Evolutionary conservation across 2,329 filamentous ascomycete species (phyloP).

Genomic region (Aspergillus spinulosporus): DNA sequence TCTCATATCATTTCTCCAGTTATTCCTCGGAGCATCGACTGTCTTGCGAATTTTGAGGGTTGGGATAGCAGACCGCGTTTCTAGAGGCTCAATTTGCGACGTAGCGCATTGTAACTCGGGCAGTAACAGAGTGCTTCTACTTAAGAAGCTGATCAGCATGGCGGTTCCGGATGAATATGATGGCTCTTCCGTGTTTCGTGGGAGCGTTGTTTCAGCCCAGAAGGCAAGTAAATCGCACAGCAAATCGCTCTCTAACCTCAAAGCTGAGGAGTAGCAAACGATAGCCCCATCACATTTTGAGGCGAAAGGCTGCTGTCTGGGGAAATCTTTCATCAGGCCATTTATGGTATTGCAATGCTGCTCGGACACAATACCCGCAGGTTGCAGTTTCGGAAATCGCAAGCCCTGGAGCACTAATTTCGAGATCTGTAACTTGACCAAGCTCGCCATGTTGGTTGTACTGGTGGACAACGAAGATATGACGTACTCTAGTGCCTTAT

Average conservation of each 20-base stretch:
- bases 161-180: conserved; percentile 9
- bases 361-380: conserved; percentile 16
- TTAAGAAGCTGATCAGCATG: conserved; percentile 26
- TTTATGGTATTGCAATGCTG: conserved; percentile 21
- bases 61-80: conserved; percentile 15
- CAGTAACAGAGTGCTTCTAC: conserved; percentile 4
- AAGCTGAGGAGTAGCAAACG: conserved; percentile 24
- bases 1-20: conserved; percentile 54
- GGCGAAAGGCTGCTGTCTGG: conserved; percentile 15
- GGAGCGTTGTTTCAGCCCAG: conserved; percentile 23
- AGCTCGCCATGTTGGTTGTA: background rate
- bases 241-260: conserved; percentile 27
- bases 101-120: conserved; percentile 20
- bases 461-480: conserved; percentile 24
- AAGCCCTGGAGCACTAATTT: conserved; percentile 28
- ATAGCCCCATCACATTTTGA: conserved; percentile 23
- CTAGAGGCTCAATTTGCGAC: conserved; percentile 12
- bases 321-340: conserved; percentile 25
- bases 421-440: conserved; percentile 27
- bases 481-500: conserved; percentile 25
- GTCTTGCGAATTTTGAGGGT: conserved; percentile 17
- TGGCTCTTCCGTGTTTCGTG: conserved; percentile 7
- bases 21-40: conserved; percentile 32
- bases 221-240: conserved; percentile 29
- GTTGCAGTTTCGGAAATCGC: conserved; percentile 16